These are phyloP conservation scores for Monarda citriodora DNA, from an alignment of 305 asterid species.

Conservation along the genomic window DNA sequence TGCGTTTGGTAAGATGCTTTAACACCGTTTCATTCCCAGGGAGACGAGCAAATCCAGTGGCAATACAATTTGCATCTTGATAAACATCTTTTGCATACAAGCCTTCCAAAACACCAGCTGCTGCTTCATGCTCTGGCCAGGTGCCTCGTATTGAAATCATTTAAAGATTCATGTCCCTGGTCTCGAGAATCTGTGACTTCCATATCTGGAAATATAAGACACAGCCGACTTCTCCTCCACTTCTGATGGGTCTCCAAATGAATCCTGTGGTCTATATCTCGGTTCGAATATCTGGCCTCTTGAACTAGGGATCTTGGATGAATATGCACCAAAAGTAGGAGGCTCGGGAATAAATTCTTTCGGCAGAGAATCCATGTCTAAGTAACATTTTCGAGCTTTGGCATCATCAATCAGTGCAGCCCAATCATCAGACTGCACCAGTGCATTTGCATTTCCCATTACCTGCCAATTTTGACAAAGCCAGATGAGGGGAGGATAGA, in stretches of 20 bases:
- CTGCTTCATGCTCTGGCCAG: constrained; percentile 63
- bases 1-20: neutral
- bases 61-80: neutral
- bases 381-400: constrained; percentile 77
- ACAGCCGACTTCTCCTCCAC: constrained; percentile 80
- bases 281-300: constrained; percentile 77
- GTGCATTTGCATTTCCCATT: constrained; percentile 94
- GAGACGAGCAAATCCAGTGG: neutral
- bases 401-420: constrained; percentile 89
- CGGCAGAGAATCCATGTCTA: constrained; percentile 95
- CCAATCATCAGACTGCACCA: constrained; percentile 96
- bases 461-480: too few species aligned
- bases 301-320: constrained; percentile 48
- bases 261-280: constrained; percentile 76
- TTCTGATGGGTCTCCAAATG: constrained; percentile 93
- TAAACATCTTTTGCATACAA: neutral
- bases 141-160: constrained; percentile 75
- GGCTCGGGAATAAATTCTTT: constrained; percentile 78
- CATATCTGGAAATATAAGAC: constrained; percentile 49
- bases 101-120: constrained; percentile 52
- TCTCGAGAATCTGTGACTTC: constrained; percentile 59
- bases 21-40: neutral
- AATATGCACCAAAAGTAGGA: constrained; percentile 40
- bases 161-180: constrained; percentile 53
- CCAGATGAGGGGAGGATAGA: too few species aligned